phyloP scores from a whole-genome alignment of 176 grass and related monocot species.

The Hordeum marinum region DNA sequence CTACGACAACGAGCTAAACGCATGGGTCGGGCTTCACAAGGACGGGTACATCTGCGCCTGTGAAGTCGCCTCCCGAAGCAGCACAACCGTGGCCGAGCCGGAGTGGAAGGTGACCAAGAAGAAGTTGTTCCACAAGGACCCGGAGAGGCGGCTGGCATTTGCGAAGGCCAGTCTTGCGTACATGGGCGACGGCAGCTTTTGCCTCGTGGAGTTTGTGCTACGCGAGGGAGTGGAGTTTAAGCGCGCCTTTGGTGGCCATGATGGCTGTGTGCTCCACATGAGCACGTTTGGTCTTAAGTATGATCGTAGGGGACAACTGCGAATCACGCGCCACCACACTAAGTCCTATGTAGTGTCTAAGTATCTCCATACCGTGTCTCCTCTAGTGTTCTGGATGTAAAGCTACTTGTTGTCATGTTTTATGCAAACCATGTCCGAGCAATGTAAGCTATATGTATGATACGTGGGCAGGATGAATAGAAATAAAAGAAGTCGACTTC shows the following conservation, averaged over 20 bases:
- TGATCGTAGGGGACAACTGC: neutral
- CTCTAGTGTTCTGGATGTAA: neutral
- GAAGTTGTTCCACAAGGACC: neutral
- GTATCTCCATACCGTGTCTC: neutral
- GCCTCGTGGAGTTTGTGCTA: neutral
- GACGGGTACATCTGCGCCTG: neutral
- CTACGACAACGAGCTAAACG: neutral
- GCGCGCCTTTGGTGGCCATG: neutral
- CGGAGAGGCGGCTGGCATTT: neutral
- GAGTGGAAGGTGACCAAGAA: neutral
- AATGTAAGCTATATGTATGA: no score
- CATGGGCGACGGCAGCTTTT: neutral
- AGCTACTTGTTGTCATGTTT: no score
- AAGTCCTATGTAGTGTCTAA: neutral
- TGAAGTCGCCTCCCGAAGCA: neutral
- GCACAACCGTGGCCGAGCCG: neutral
- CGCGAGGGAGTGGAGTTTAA: neutral
- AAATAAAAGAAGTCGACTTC: no score
- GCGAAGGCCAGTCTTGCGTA: neutral
- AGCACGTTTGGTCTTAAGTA: neutral
- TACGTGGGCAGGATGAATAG: no score
- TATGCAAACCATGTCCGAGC: neutral
- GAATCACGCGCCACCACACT: neutral
- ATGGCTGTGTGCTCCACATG: neutral
- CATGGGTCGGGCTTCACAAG: neutral